These are phyloP conservation scores for Botrytis medusae DNA, from an alignment of 2,329 filamentous ascomycete genomes.

Conservation along the genomic window DNA sequence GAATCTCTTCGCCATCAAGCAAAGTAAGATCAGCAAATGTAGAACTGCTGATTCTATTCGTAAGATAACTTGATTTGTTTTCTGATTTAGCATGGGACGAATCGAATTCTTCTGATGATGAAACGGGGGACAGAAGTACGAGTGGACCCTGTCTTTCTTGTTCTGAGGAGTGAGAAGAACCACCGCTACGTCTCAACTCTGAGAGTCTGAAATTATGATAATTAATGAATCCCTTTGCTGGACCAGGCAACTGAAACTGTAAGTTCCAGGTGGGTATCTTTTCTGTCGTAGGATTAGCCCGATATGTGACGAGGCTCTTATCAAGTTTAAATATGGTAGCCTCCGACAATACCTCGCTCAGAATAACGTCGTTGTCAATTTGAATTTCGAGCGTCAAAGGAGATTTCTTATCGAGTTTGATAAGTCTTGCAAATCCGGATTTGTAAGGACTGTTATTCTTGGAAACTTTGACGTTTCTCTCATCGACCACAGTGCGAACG, in stretches of 20 bases:
- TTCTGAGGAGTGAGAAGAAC: background rate
- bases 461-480: slow-evolving; percentile 6
- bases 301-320: slow-evolving; percentile 20
- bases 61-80: background rate
- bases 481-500: background rate
- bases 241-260: slow-evolving; percentile 23
- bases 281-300: background rate
- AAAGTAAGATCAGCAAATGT: slow-evolving; percentile 21
- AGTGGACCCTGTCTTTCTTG: background rate
- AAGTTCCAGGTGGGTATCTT: slow-evolving; percentile 23
- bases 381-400: slow-evolving; percentile 16
- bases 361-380: background rate
- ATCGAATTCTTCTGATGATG: background rate
- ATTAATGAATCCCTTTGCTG: slow-evolving; percentile 12
- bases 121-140: background rate
- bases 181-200: background rate
- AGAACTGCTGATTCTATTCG: slow-evolving; percentile 23
- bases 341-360: slow-evolving; percentile 20
- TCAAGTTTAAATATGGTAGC: background rate
- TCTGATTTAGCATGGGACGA: background rate
- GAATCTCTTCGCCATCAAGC: slow-evolving; percentile 13
- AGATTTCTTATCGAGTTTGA: slow-evolving; percentile 6
- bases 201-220: slow-evolving; percentile 1
- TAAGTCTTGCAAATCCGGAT: background rate
- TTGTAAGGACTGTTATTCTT: background rate